Conservation (phyloP, 345 rosid genomes). For the Corchorus capsularis region DNA sequence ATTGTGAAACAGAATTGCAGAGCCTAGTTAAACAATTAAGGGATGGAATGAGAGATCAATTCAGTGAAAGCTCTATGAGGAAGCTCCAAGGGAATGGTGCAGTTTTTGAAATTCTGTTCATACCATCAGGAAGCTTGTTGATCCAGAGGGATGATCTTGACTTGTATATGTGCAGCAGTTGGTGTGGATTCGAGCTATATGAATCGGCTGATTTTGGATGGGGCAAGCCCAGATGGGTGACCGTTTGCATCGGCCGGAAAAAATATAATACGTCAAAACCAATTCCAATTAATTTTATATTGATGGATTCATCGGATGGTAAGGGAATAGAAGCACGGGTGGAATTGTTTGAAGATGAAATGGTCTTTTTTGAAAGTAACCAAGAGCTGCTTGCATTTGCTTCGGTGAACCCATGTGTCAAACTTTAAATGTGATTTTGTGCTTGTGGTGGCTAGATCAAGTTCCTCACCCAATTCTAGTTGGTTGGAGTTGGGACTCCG, state of each 20-base stretch:
- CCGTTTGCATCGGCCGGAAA: not conserved
- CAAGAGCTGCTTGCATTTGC: too few species aligned
- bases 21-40: not conserved
- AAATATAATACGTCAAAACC: too few species aligned
- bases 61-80: not conserved
- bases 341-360: too few species aligned
- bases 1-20: not conserved
- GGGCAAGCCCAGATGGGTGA: slow-evolving; percentile 23
- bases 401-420: too few species aligned
- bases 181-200: not conserved
- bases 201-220: slow-evolving; percentile 25
- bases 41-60: not conserved
- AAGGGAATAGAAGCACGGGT: slow-evolving; percentile 22
- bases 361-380: too few species aligned
- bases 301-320: slow-evolving; percentile 17
- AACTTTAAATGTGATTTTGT: too few species aligned
- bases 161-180: not conserved
- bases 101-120: not conserved
- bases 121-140: too few species aligned
- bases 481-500: too few species aligned
- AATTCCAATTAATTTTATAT: not conserved
- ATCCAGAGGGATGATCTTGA: not conserved
- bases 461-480: too few species aligned
- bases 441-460: too few species aligned
- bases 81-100: not conserved